Conservation (phyloP, 495 filamentous ascomycete species). For the Sporormia fimetaria region DNA sequence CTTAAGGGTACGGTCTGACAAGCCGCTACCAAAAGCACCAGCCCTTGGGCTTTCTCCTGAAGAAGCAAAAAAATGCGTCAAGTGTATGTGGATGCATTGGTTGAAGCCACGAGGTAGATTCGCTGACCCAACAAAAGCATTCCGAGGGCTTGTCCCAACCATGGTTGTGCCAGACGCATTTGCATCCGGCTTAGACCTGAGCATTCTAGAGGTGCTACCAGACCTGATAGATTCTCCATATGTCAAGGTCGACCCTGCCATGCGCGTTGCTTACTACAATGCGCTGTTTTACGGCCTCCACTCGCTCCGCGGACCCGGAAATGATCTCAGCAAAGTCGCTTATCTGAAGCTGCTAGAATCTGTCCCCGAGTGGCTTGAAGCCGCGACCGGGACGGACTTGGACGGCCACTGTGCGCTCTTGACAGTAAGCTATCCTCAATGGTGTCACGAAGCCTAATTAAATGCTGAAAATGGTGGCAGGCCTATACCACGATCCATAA, state of each 20-base stretch:
- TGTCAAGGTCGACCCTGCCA: constrained; percentile 5
- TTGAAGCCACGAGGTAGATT: no score
- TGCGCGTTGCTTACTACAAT: constrained; percentile 8
- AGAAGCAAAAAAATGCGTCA: neutral
- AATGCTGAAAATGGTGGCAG: neutral
- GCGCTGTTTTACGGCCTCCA: constrained; percentile 10
- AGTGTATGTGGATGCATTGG: constrained; percentile 1
- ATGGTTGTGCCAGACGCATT: constrained; percentile 1
- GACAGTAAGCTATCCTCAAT: neutral
- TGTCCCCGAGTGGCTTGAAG: constrained; percentile 5
- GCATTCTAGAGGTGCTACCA: constrained; percentile 1
- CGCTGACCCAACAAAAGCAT: no score
- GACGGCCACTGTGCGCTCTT: constrained; percentile 5
- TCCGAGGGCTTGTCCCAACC: neutral
- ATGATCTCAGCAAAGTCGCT: neutral
- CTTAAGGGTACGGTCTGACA: constrained; percentile 2
- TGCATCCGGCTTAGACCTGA: neutral
- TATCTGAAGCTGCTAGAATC: constrained; percentile 6
- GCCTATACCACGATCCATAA: constrained; percentile 7
- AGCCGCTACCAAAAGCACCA: neutral
- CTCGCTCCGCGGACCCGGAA: neutral
- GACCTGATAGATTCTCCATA: constrained; percentile 10
- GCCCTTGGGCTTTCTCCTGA: constrained; percentile 1
- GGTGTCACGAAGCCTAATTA: neutral
- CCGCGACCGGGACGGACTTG: neutral